These are phyloP conservation scores for Gossypium laxum DNA, from an alignment of 441 rosid species.

Conservation along the genomic window DNA sequence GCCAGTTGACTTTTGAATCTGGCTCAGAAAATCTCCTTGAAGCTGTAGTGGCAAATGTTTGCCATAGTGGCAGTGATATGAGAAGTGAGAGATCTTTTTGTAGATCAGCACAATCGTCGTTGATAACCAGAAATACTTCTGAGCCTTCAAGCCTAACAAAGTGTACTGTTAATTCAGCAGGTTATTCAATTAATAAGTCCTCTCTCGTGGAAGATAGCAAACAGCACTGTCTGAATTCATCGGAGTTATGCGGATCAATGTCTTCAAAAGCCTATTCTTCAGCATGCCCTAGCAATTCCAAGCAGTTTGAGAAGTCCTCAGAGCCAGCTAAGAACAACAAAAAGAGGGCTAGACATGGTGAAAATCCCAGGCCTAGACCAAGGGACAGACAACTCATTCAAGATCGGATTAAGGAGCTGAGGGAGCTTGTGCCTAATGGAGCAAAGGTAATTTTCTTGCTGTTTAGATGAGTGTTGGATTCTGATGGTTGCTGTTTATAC, in stretches of 20 bases:
- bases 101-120: constrained; percentile 42
- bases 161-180: constrained; percentile 32
- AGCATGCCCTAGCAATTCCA: constrained; percentile 49
- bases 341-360: constrained; percentile 65
- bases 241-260: constrained; percentile 51
- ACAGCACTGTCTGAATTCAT: constrained; percentile 38
- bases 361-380: constrained; percentile 80
- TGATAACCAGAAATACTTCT: constrained; percentile 38
- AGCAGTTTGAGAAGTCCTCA: background rate
- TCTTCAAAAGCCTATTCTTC: constrained; percentile 70
- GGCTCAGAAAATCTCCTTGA: constrained; percentile 71
- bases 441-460: constrained; percentile 60
- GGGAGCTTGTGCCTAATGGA: constrained; percentile 89
- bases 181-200: constrained; percentile 38
- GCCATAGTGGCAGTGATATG: constrained; percentile 37
- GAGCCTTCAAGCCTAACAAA: constrained; percentile 42
- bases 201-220: constrained; percentile 33
- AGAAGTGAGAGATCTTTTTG: constrained; percentile 46
- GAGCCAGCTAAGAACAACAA: background rate
- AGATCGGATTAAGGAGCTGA: constrained; percentile 88
- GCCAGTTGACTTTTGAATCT: constrained; percentile 50
- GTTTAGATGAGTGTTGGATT: constrained; percentile 12
- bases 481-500: constrained; percentile 14
- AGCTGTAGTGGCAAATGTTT: constrained; percentile 73
- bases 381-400: constrained; percentile 93